Conservation (phyloP, 2,329 filamentous ascomycete genomes). For the Fusarium sp. region DNA sequence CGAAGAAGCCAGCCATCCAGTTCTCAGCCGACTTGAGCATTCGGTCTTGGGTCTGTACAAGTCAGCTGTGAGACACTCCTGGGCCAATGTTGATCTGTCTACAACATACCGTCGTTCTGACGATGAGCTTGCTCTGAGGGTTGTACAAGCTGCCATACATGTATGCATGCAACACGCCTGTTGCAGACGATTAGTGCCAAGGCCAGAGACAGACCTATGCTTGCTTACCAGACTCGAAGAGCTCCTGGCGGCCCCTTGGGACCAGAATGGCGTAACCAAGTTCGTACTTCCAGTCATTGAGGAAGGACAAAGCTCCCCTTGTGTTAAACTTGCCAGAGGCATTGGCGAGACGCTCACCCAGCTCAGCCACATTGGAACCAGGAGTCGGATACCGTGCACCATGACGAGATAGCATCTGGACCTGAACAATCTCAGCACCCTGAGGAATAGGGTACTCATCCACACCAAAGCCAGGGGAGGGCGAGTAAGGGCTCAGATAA, state of each 20-base stretch:
- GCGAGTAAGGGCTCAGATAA: constrained; percentile 74
- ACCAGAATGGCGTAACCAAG: constrained; percentile 80
- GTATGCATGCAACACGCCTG: constrained; percentile 77
- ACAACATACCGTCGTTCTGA: constrained; percentile 70
- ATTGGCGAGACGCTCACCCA: constrained; percentile 70
- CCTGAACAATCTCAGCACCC: constrained; percentile 75
- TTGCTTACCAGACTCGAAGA: constrained; percentile 70
- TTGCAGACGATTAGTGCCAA: not conserved
- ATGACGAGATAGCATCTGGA: constrained; percentile 80
- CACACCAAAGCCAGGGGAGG: constrained; percentile 79
- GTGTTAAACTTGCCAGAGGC: constrained; percentile 66
- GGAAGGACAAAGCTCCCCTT: constrained; percentile 70
- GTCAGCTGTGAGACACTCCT: constrained; percentile 19
- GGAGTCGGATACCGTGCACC: constrained; percentile 79
- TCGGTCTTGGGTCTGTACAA: constrained; percentile 73
- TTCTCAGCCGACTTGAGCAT: constrained; percentile 84
- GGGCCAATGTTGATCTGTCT: no score
- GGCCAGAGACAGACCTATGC: not conserved
- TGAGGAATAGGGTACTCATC: constrained; percentile 76
- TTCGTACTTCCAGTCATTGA: constrained; percentile 76
- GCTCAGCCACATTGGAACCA: constrained; percentile 64
- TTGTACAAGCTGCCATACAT: constrained; percentile 79
- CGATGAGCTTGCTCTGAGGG: constrained; percentile 78
- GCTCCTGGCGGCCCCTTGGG: constrained; percentile 77
- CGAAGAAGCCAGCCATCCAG: constrained; percentile 84